Conservation (phyloP, 768 basidiomycete genomes). For the Amanita pallidorosea region DNA sequence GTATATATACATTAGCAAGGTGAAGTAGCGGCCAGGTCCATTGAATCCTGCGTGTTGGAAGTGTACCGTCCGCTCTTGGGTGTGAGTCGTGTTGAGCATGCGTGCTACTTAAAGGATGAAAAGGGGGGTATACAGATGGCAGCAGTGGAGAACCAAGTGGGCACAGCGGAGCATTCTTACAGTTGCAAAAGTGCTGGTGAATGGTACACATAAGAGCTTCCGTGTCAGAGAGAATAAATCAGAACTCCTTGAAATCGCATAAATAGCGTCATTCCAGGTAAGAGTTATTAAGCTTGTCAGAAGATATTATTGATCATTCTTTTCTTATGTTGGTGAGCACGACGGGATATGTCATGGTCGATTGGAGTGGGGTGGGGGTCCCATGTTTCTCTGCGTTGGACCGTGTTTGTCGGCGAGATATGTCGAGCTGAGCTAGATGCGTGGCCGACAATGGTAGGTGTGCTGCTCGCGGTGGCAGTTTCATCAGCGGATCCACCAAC, state of each 20-base stretch:
- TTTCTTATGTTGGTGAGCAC: background rate
- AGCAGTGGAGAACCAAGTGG: background rate
- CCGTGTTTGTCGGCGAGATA: slow-evolving; percentile 54
- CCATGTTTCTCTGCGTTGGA: slow-evolving; percentile 23
- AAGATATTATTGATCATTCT: background rate
- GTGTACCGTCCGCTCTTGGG: background rate
- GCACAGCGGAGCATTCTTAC: background rate
- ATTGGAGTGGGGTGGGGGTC: background rate
- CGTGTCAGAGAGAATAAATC: background rate
- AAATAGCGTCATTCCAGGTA: background rate
- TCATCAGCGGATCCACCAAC: slow-evolving; percentile 55
- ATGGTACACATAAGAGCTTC: background rate
- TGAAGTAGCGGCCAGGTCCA: background rate
- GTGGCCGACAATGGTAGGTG: slow-evolving; percentile 7
- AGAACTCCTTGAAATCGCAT: background rate
- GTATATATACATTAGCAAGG: background rate
- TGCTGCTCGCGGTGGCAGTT: slow-evolving; percentile 13
- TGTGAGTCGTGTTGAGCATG: background rate
- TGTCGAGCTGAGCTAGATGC: slow-evolving; percentile 20
- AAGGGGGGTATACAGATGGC: slow-evolving; percentile 1
- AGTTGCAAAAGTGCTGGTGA: background rate
- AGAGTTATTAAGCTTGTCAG: background rate
- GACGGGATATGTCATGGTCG: background rate
- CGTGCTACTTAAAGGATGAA: background rate
- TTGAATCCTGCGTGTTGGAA: background rate